Conservation (phyloP, 176 grass and related monocot genomes). For the Musa acuminata region DNA sequence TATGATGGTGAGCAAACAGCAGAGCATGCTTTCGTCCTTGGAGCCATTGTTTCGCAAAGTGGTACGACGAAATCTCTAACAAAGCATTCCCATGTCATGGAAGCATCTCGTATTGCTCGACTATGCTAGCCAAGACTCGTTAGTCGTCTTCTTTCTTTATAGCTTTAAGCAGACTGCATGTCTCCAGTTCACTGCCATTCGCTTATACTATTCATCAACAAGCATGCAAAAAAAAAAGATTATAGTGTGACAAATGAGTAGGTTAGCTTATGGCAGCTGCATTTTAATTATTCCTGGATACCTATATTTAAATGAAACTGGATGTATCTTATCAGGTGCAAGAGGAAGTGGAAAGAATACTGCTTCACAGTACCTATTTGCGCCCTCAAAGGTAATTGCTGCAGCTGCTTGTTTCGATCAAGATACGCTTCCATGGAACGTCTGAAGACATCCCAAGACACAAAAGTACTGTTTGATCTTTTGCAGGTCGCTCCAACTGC, state of each 20-base stretch:
- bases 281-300: no score
- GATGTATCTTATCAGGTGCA: conserved; percentile 39
- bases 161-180: no score
- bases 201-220: no score
- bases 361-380: conserved; percentile 33
- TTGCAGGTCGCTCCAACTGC: conserved; percentile 27
- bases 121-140: no score
- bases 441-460: background rate
- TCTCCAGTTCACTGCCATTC: no score
- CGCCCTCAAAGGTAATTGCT: conserved; percentile 29
- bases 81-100: background rate
- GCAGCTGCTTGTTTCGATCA: background rate
- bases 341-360: conserved; percentile 63
- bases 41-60: conserved; percentile 68
- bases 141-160: no score
- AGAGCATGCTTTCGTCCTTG: conserved; percentile 30
- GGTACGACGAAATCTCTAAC: conserved; percentile 18
- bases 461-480: background rate
- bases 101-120: no score
- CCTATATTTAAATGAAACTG: background rate
- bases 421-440: background rate
- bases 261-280: no score
- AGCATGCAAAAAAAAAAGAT: conserved; percentile 2
- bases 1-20: conserved; percentile 49
- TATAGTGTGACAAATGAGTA: no score